phyloP scores from a whole-genome alignment of 169 alveolate species.

The Toxoplasma gondii region DNA sequence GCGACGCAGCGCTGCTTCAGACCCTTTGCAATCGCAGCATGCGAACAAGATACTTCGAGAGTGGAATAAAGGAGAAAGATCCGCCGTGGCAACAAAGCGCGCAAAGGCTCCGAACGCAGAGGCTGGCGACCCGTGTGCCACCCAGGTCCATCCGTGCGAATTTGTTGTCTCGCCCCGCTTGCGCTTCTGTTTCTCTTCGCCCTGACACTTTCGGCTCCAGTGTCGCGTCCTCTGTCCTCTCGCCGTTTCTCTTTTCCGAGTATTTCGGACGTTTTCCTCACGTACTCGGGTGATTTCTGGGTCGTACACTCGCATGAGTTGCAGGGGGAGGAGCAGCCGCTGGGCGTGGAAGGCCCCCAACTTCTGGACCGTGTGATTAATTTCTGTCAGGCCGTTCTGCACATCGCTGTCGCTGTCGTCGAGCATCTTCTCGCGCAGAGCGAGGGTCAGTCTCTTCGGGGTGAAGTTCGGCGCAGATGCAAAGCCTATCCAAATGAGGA shows the following conservation, averaged over 20 bases:
- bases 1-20: too few species aligned
- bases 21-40: too few species aligned
- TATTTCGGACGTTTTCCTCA: too few species aligned
- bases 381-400: constrained; percentile 10
- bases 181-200: not conserved
- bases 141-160: not conserved
- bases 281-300: not conserved
- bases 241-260: not conserved
- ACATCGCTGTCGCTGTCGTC: not conserved
- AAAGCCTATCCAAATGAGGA: constrained; percentile 5
- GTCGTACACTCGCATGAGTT: constrained; percentile 32
- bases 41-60: too few species aligned
- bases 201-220: not conserved
- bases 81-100: too few species aligned
- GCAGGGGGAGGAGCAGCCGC: constrained; percentile 28
- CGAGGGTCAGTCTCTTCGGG: not conserved
- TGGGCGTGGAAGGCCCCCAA: constrained; percentile 27
- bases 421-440: constrained; percentile 37
- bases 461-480: constrained; percentile 21
- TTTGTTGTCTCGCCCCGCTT: not conserved
- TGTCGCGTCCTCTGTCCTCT: not conserved
- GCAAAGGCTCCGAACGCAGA: too few species aligned
- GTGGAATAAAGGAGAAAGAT: too few species aligned
- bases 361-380: constrained; percentile 25
- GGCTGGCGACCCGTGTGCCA: too few species aligned